phyloP scores from a whole-genome alignment of 768 basidiomycete genomes.

The Udeniomyces megalosporus region DNA sequence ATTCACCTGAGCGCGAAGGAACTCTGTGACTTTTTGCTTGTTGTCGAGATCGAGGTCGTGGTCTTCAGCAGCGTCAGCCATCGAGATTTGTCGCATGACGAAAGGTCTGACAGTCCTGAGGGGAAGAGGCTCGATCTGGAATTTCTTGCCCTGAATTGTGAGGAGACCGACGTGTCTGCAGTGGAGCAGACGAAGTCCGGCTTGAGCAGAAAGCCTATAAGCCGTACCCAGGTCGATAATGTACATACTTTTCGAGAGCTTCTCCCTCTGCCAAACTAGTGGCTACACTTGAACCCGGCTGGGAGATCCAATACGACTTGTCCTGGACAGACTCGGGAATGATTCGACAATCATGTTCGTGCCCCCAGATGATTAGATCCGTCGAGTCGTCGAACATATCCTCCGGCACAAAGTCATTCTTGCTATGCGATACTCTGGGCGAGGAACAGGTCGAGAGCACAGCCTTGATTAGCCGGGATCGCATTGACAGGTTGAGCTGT shows the following conservation, averaged over 20 bases:
- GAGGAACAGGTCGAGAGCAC: not conserved
- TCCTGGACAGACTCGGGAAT: conserved; percentile 78
- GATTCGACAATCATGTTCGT: conserved; percentile 94
- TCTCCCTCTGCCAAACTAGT: conserved; percentile 91
- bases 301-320: conserved; percentile 77
- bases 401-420: conserved; percentile 86
- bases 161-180: conserved; percentile 77
- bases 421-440: conserved; percentile 75
- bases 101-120: conserved; percentile 88
- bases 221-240: no score
- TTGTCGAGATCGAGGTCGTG: conserved; percentile 47
- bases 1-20: conserved; percentile 51
- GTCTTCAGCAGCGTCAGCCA: conserved; percentile 62
- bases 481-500: not conserved
- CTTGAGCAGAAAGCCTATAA: not conserved
- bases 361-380: conserved; percentile 91
- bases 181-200: not conserved
- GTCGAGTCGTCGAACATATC: conserved; percentile 93
- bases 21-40: conserved; percentile 68
- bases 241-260: conserved; percentile 69
- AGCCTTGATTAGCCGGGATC: not conserved
- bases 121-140: conserved; percentile 66
- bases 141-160: conserved; percentile 73
- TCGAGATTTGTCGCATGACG: conserved; percentile 61
- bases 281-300: conserved; percentile 89